Base-by-base conservation (phyloP, 768 basidiomycete species). In the Termitomyces sp. region DNA sequence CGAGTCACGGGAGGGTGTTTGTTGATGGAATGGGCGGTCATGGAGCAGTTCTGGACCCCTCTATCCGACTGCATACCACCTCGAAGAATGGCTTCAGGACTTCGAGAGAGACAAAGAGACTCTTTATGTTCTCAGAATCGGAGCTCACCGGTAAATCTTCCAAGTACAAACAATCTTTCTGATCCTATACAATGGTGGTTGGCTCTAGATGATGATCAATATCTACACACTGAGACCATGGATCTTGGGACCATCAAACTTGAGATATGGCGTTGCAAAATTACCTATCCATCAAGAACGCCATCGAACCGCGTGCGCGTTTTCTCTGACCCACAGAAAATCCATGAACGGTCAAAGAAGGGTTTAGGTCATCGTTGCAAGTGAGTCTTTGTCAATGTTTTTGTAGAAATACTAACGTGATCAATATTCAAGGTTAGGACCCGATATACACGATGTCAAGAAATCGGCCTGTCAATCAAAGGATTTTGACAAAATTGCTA, bases 341-440 rank as follows among this genome's bases (percentile, higher is more conserved):
- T 68, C 10, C 67, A 68, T 29, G 65, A 68, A 37, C 61, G 67
- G 12, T 62, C 63, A 14, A 68, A 68, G 53, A 66, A 68, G 52
- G 60, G 50, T 2, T 55, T 62, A 11, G 54, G 52, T 5, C 67
- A 68, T 46, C 59, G 63, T 32, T 38, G 59, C 36, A 55, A 46
- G 67, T 66, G 29, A 48, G 51, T 52, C 25, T 52, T 37, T 6
- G 12, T 52, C 51, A 3, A 25, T 25, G 11, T 5, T 11, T 10
- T 6, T 52, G 51, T 52, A 37, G 6, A 8, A 12, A 6, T 52
- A 37, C n/a, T 52, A 51, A 2, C 10, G 17, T 51, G 17, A 34
- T 20, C 51, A 25, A 37, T 37, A 12, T 52, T 14, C 12, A 37
- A 37, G 51, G 36, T 20, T 52, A 37, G 51, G 36, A 36, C 51